Percentiles rank a stretch among this genome's conserved stretches.
Conservation (phyloP, 352 stramenopile species). For the Nothophytophthora sp. region DNA sequence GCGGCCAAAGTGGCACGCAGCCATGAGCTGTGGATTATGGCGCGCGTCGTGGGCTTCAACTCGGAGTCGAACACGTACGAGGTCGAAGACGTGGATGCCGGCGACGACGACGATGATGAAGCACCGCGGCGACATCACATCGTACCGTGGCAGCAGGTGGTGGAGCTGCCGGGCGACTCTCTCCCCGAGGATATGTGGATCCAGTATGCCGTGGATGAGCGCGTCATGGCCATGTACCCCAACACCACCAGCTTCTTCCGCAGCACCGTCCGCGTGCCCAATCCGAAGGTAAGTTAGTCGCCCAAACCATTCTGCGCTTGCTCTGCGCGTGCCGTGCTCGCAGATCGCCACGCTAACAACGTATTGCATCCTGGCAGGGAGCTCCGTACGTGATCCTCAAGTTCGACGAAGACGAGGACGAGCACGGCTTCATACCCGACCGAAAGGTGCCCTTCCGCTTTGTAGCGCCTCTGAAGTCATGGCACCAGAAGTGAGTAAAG, state of each 20-base stretch:
- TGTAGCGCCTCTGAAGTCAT: constrained; percentile 85
- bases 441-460: constrained; percentile 94
- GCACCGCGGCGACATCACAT: constrained; percentile 56
- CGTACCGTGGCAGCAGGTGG: constrained; percentile 80
- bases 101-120: constrained; percentile 83
- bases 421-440: constrained; percentile 91
- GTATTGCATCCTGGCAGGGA: constrained; percentile 50
- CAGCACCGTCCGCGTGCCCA: constrained; percentile 90
- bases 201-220: constrained; percentile 85
- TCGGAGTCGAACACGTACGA: constrained; percentile 92
- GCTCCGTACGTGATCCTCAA: constrained; percentile 95
- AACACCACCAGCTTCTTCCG: constrained; percentile 98
- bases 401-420: constrained; percentile 97
- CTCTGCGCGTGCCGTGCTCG: constrained; percentile 10
- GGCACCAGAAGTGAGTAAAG: constrained; percentile 47
- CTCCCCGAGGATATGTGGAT: constrained; percentile 71
- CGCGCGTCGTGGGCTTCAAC: constrained; percentile 90
- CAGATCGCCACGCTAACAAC: constrained; percentile 6
- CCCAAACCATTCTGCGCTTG: too few species aligned
- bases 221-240: constrained; percentile 98
- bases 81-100: constrained; percentile 93
- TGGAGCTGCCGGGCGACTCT: constrained; percentile 87
- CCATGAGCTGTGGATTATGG: constrained; percentile 93
- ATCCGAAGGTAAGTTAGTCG: constrained; percentile 77
- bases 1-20: constrained; percentile 75